A percentile compares a stretch with the other conserved stretches of the same genome.
These are phyloP conservation scores for Truncatella angustata DNA, from an alignment of 2,329 filamentous ascomycete species.

Conservation along the genomic window DNA sequence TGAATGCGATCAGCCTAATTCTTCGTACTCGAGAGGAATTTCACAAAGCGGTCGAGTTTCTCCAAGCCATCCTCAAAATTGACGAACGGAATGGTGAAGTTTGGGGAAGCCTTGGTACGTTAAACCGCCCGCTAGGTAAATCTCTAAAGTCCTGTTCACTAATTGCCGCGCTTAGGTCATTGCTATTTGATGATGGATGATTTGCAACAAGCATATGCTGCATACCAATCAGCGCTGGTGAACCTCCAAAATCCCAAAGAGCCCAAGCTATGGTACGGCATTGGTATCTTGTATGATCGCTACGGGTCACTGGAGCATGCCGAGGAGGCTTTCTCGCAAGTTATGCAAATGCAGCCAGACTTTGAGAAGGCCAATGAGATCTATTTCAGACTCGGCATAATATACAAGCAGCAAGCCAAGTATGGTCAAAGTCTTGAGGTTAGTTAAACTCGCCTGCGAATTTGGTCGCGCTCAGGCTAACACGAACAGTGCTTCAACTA, in stretches of 20 bases:
- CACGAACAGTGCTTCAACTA: constrained; percentile 86
- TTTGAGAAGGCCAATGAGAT: constrained; percentile 99
- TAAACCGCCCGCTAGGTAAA: background rate
- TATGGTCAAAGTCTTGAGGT: constrained; percentile 91
- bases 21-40: constrained; percentile 91
- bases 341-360: constrained; percentile 97
- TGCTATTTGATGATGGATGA: constrained; percentile 99
- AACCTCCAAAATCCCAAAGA: constrained; percentile 95
- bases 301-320: constrained; percentile 97
- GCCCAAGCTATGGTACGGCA: constrained; percentile 97
- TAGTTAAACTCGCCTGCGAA: constrained; percentile 28
- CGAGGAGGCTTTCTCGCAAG: constrained; percentile 96
- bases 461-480: constrained; percentile 20
- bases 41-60: constrained; percentile 87
- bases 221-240: constrained; percentile 93
- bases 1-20: constrained; percentile 92
- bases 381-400: constrained; percentile 98
- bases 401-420: constrained; percentile 98
- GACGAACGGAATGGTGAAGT: constrained; percentile 89
- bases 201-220: constrained; percentile 91
- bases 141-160: constrained; percentile 13
- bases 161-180: constrained; percentile 62
- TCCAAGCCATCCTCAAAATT: constrained; percentile 86
- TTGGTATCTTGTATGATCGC: constrained; percentile 93
- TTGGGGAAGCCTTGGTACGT: constrained; percentile 88